Base-by-base conservation (phyloP, 2,329 filamentous ascomycete species). In the Sclerotinia spermophila region DNA sequence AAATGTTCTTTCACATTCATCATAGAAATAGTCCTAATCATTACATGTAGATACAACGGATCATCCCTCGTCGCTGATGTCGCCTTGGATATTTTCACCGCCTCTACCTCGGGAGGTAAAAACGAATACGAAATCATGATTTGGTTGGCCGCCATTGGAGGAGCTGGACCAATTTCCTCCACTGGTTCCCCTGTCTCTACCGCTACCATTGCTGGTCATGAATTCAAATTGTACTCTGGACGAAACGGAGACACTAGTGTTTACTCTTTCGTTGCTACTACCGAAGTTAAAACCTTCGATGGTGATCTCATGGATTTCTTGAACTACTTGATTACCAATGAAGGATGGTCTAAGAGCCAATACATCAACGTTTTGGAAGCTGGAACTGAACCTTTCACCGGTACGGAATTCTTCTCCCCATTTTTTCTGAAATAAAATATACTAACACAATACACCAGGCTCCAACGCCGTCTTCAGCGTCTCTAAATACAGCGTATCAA, bases 71-170 rank as follows among this genome's bases (percentile, higher is more conserved):
- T 86, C 42, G 86, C 86, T 64, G 84, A 90, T 76, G 87, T 90
- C 15, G 82, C 87, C 17, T 90, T 88, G 76, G 87, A 90, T 77
- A 79, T 90, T 67, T 90, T 90, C 80, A 87, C 87, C 24, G 81
- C 81, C 13, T 76, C 79, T 38, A 82, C 84, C 56, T 81, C 82
- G 30, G 82, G 85, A 1, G 79, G 80, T 45, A 83, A 82, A 58
- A 77, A 83, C 30, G 82, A 86, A 75, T 89, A 87, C 75, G 89
- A 90, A 79, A 82, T 90, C 75, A 91, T 91, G 88, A 83, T 91
- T 74, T 91, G 89, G 88, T 80, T 87, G 27, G 83, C 81, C 5
- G 86, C 85, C 42, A 79, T 88, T 51, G 86, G 85, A 40, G 84
- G 85, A 66, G 86, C 86, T 2, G 86, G 86, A 8, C 86, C 87